Base-by-base conservation (phyloP, 2,329 filamentous ascomycete genomes). In the Thelonectria rubi region DNA sequence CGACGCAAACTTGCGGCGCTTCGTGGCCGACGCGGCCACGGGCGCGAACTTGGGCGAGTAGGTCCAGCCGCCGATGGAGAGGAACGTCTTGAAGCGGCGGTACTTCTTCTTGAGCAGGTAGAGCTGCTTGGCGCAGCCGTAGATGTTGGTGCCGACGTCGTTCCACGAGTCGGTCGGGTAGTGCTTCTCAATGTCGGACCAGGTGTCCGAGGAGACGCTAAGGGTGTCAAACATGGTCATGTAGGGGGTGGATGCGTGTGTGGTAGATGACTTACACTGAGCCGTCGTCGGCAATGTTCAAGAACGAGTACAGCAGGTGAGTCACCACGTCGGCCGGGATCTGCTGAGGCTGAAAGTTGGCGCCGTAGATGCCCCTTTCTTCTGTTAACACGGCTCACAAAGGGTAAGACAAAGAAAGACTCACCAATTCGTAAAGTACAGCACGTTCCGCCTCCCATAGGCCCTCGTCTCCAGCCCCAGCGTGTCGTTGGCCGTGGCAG, bases 61-160 rank as follows among this genome's bases (percentile, higher is more conserved):
- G 0, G 87, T 91, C 88, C 89, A 95, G 15, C 93, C 93, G 42
- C 93, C 93, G 62, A 96, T 90, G 37, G 89, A 92, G 9, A 95
- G 83, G n/a, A 95, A 79, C 2, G 90, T 83, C 77, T 96, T 96
- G 59, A 96, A 77, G 54, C 91, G 86, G 18, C 92, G 87, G 74
- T 96, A 87, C 67, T 83, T 79, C 77, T 93, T 89, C 81, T 96
- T 96, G 54, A 91, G 82, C 1, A 92, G 76, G 74, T 85, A 92
- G 1, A 96, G 80, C 73, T 94, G 91, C 78, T 93, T 93, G 65
- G 93, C 76, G 72, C 87, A 90, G 42, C 93, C 93, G 70, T 93
- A 93, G 52, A 88, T 86, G 72, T 94, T 93, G 60, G 80, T 86
- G 5, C 86, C 79, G 7, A 60, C 63, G 59, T 87, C 84, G 24